Evolutionary conservation across 2,329 filamentous ascomycete genomes (phyloP).

Genomic region (Trichophyton verrucosum): DNA sequence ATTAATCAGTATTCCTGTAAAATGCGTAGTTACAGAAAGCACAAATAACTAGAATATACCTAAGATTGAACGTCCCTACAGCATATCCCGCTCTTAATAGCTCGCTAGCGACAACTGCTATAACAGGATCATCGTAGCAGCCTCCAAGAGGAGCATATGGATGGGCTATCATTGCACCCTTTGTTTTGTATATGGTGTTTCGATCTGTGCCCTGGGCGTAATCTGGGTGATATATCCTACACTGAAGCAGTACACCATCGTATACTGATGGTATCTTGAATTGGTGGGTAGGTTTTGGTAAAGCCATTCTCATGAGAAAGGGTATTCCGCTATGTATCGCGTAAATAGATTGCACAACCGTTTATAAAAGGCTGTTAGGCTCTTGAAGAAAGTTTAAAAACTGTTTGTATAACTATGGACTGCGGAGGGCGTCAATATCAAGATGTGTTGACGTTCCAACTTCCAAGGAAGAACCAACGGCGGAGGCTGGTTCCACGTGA

Average conservation of each 20-base stretch:
- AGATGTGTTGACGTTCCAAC: too few species aligned
- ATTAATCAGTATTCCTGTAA: not conserved
- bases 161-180: conserved; percentile 63
- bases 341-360: not conserved
- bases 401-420: too few species aligned
- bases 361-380: too few species aligned
- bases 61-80: conserved; percentile 84
- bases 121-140: conserved; percentile 67
- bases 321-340: not conserved
- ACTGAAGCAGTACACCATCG: conserved; percentile 63
- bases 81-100: conserved; percentile 60
- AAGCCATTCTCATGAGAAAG: not conserved
- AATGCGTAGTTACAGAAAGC: not conserved
- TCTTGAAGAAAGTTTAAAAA: too few species aligned
- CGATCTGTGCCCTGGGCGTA: conserved; percentile 10
- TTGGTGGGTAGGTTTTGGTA: conserved; percentile 28
- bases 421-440: too few species aligned
- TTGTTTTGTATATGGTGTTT: conserved; percentile 18
- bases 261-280: conserved; percentile 77
- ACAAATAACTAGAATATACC: conserved; percentile 38
- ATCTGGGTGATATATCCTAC: conserved; percentile 65
- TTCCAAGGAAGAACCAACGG: too few species aligned
- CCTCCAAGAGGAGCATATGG: conserved; percentile 85
- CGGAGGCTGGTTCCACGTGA: too few species aligned
- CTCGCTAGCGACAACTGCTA: conserved; percentile 52